Conservation (phyloP, 108 stramenopile species). For the Nitzschia putrida region DNA sequence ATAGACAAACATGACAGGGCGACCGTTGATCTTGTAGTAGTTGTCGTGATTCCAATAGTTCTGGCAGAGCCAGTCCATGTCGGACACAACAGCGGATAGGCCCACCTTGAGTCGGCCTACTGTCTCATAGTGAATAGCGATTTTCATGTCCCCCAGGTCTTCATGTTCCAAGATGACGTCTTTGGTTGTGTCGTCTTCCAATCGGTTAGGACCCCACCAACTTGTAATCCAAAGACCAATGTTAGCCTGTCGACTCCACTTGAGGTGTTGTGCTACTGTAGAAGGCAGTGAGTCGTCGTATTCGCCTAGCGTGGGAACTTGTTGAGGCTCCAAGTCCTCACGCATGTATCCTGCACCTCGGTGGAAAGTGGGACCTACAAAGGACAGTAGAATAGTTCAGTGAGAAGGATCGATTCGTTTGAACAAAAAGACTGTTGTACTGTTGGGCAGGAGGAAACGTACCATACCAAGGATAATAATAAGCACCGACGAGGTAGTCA, state of each 20-base stretch:
- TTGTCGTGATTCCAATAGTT: constrained; percentile 51
- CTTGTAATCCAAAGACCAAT: constrained; percentile 47
- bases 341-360: constrained; percentile 44
- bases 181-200: constrained; percentile 36
- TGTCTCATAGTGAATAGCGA: constrained; percentile 51
- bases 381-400: no score
- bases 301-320: constrained; percentile 41
- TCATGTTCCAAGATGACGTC: constrained; percentile 44
- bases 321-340: constrained; percentile 34
- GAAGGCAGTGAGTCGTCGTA: constrained; percentile 47
- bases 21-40: constrained; percentile 41
- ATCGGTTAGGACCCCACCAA: constrained; percentile 51
- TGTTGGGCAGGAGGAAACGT: background rate
- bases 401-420: no score
- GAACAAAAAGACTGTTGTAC: no score
- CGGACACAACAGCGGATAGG: background rate
- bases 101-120: constrained; percentile 18
- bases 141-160: constrained; percentile 31
- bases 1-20: constrained; percentile 51
- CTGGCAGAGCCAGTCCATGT: constrained; percentile 36
- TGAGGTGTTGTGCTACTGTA: constrained; percentile 42
- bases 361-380: constrained; percentile 38
- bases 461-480: constrained; percentile 58
- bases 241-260: constrained; percentile 53
- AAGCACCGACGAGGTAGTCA: constrained; percentile 28